Conservation (phyloP, 805 yeast genomes). For the Saccharomyces jurei region DNA sequence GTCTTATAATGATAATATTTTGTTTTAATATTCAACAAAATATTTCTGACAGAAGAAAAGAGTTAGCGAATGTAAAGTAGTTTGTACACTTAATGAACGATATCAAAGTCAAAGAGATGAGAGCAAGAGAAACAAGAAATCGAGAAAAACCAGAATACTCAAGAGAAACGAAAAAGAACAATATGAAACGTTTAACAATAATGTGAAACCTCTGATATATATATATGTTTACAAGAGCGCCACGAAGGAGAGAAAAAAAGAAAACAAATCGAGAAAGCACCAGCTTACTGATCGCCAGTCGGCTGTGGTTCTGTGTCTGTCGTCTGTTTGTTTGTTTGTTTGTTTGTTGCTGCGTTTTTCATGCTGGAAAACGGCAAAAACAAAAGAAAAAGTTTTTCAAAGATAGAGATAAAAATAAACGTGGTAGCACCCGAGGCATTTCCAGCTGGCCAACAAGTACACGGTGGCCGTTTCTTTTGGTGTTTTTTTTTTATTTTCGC, state of each 20-base stretch:
- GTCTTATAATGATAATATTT: not conserved
- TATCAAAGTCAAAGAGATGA: conserved; percentile 11
- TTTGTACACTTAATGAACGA: not conserved
- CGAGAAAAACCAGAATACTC: not conserved
- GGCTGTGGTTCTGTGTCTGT: not conserved
- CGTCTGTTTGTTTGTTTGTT: not conserved
- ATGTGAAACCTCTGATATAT: not conserved
- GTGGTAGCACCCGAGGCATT: not conserved
- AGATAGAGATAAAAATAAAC: not conserved
- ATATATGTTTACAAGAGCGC: not conserved
- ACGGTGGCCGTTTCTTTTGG: not conserved
- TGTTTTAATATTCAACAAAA: not conserved
- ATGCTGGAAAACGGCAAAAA: not conserved
- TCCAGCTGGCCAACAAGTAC: not conserved
- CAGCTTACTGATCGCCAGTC: not conserved
- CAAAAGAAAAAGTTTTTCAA: not conserved
- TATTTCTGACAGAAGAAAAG: not conserved
- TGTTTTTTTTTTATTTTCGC: not conserved
- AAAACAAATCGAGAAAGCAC: not conserved
- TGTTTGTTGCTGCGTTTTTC: not conserved
- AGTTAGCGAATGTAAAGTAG: not conserved
- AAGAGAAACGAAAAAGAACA: not conserved
- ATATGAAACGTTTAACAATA: not conserved
- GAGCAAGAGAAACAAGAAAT: conserved; percentile 1
- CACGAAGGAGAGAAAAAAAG: not conserved